Base-by-base conservation (phyloP, 2,329 filamentous ascomycete species). In the Penicillium sclerotiorum region DNA sequence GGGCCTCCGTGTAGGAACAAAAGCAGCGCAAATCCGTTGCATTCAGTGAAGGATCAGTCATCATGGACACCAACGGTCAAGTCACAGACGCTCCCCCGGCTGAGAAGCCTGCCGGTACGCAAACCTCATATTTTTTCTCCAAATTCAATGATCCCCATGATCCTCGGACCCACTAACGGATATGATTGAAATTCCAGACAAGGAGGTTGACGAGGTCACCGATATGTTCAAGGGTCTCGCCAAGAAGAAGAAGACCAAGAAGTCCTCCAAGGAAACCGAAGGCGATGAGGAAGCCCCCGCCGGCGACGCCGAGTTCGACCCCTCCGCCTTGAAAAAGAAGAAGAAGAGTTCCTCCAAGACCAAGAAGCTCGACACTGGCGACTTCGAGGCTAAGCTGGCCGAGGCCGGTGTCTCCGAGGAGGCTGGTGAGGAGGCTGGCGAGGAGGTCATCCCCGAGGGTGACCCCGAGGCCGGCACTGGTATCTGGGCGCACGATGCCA, bases 1-100 rank as follows among this genome's bases (percentile, higher is more conserved):
- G 39, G 27, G 21, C 27, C 43, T 51, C 50, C 45, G 39, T 50
- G 48, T 54, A 78, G 75, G 73, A 76, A 65, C 63, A 71, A 30
- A 91, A 89, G 74, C 85, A 87, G 67, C 88, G 92, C 77, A 96
- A 97, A 78, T 95, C 90, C 39, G 93, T 97, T 67, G 87, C 91
- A 59, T 97, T 97, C 74, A 92, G 87, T 70, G 89, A 94, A 74
- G 89, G 90, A 67, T 84, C 90, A 64, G 83, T 89, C 60, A 85
- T 96, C 65, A 92, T 96, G 72, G 89, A 95, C 78, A 84, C 85
- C 74, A 89, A 96, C 80, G 93, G 93, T 65, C 84, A 87, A 70
- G 85, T 96, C 69, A 90, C 84, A 71, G 84, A 89, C 72, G 82
- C 86, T 60, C 80, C 82, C 63, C 84, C 87, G 66, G 88, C 90